Evolutionary conservation across 257 asterid genomes (phyloP).

Genomic region (Misopates orontium): DNA sequence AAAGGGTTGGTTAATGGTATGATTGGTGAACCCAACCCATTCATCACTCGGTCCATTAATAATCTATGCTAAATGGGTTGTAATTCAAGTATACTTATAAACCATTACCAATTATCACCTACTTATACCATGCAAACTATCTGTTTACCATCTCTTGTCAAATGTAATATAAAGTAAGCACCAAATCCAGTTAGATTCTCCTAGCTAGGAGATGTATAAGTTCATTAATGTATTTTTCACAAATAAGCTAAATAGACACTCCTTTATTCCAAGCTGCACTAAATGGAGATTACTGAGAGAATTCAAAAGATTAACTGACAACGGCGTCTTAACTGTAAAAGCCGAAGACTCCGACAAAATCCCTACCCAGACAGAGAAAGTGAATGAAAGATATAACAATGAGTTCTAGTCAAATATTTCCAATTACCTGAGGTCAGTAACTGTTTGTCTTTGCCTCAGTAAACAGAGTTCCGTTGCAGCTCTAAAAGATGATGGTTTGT

Average conservation of each 20-base stretch:
- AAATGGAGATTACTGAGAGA: neutral
- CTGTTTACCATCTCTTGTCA: too few relatives aligned
- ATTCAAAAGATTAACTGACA: neutral
- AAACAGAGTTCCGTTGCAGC: slow-evolving; percentile 76
- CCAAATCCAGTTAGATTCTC: slow-evolving; percentile 7
- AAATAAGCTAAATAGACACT: neutral
- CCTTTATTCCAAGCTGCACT: slow-evolving; percentile 4
- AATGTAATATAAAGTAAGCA: neutral
- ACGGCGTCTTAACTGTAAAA: neutral
- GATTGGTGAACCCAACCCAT: too few relatives aligned
- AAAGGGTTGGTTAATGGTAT: too few relatives aligned
- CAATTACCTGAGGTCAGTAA: slow-evolving; percentile 80
- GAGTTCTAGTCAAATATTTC: neutral
- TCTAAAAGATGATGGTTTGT: slow-evolving; percentile 50
- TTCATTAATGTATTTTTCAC: neutral
- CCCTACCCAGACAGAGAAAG: neutral
- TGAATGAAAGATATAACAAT: neutral
- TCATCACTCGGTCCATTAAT: too few relatives aligned
- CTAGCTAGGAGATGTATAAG: neutral
- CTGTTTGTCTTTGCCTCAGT: slow-evolving; percentile 72
- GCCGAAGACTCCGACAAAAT: too few relatives aligned
- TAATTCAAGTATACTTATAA: too few relatives aligned
- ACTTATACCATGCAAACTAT: too few relatives aligned
- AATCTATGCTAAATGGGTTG: too few relatives aligned
- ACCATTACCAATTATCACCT: too few relatives aligned